phyloP scores from a whole-genome alignment of 1,284 basidiomycete species.

The Omphalotus olearius region DNA sequence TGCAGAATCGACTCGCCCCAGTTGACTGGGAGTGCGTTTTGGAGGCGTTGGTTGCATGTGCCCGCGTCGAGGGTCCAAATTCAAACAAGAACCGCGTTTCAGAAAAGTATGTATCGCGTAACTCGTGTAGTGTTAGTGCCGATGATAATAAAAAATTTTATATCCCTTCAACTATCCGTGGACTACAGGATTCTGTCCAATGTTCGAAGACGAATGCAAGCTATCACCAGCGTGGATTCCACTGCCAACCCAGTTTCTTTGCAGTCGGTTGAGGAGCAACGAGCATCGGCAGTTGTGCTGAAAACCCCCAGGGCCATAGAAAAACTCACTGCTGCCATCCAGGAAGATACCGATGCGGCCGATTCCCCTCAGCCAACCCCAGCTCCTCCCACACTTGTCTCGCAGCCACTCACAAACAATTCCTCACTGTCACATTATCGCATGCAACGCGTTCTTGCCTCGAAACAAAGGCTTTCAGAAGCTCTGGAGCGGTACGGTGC shows the following conservation, averaged over 20 bases:
- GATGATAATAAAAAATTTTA: background rate
- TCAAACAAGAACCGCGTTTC: background rate
- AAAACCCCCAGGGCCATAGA: background rate
- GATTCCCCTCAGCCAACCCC: background rate
- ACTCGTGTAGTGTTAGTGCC: background rate
- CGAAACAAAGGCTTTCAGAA: background rate
- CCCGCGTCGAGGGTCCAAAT: background rate
- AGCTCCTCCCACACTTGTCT: background rate
- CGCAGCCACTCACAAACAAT: background rate
- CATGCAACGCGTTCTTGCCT: background rate
- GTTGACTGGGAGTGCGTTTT: slow-evolving; percentile 15
- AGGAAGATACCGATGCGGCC: background rate
- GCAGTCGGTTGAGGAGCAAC: no score
- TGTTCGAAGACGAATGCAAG: slow-evolving; percentile 5
- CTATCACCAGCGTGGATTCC: background rate
- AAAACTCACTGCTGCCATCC: background rate
- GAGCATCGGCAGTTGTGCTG: no score
- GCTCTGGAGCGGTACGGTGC: background rate
- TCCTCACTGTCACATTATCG: background rate
- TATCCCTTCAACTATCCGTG: background rate
- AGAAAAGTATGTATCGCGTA: slow-evolving; percentile 5
- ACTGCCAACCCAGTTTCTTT: no score
- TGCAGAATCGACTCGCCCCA: slow-evolving; percentile 16
- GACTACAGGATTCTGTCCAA: background rate
- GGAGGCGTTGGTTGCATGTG: slow-evolving; percentile 2